Conservation (phyloP, 1,139 yeast species). For the Tardiomyces digboiensis region DNA sequence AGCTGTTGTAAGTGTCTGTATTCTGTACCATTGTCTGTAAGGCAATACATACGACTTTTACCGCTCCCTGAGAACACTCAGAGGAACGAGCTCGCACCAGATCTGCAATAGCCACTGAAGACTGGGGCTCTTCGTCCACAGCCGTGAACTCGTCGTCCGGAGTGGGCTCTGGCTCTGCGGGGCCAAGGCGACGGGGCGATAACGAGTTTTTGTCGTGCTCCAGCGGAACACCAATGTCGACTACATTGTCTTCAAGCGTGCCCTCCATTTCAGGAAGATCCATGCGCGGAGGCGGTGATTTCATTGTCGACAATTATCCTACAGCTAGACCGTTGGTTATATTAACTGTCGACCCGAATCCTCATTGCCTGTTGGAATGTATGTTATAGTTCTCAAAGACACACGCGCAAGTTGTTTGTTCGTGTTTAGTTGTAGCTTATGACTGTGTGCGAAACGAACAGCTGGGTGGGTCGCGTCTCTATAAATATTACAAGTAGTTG, state of each 20-base stretch:
- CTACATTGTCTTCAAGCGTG: slow-evolving; percentile 4
- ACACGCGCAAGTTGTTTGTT: too few species aligned
- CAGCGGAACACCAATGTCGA: slow-evolving; percentile 2
- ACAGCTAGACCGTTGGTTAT: too few species aligned
- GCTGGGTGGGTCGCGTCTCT: too few species aligned
- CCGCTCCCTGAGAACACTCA: background rate
- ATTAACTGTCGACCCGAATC: too few species aligned
- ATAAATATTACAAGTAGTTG: too few species aligned
- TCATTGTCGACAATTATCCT: too few species aligned
- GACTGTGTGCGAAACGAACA: too few species aligned
- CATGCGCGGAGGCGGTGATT: background rate
- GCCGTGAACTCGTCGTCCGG: slow-evolving; percentile 15
- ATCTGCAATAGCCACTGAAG: slow-evolving; percentile 3
- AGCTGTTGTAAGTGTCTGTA: background rate
- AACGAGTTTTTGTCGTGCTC: background rate
- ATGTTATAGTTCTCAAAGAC: too few species aligned
- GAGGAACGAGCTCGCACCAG: background rate
- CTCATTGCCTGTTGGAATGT: too few species aligned
- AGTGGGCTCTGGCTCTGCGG: background rate
- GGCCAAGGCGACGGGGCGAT: background rate
- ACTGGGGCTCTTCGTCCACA: slow-evolving; percentile 14
- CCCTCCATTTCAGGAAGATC: slow-evolving; percentile 1
- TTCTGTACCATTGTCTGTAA: background rate
- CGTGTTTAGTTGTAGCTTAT: too few species aligned
- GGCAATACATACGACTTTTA: background rate